Evolutionary conservation across 164 flowering plant species (phyloP).

Genomic region (Berberis vulgaris): DNA sequence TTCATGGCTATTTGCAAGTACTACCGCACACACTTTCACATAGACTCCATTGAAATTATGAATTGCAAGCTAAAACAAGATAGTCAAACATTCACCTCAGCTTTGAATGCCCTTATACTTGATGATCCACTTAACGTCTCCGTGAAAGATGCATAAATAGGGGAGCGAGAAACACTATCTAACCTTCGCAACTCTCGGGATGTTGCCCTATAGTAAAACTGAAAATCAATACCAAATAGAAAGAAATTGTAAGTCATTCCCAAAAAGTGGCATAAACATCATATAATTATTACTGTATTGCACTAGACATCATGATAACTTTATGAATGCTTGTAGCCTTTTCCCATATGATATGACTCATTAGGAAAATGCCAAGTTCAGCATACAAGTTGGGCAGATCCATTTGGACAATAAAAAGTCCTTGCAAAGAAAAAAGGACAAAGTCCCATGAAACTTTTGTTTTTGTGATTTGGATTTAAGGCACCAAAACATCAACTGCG

Average conservation of each 20-base stretch:
- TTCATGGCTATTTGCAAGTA: no score
- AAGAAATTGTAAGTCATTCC: constrained; percentile 10
- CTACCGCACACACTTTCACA: background rate
- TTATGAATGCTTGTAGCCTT: no score
- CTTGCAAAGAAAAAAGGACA: no score
- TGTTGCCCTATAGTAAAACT: constrained; percentile 91
- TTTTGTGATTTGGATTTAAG: no score
- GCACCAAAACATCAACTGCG: no score
- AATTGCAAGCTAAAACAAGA: background rate
- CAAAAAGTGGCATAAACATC: background rate
- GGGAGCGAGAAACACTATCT: constrained; percentile 93
- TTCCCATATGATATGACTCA: no score
- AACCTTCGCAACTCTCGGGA: constrained; percentile 88
- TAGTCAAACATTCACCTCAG: constrained; percentile 41
- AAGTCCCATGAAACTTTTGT: no score
- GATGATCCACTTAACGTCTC: constrained; percentile 88
- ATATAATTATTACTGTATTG: background rate
- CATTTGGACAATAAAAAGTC: no score
- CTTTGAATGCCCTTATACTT: constrained; percentile 78
- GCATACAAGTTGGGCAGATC: no score
- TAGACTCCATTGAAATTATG: background rate
- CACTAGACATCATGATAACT: no score
- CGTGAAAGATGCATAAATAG: constrained; percentile 89
- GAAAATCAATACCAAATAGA: constrained; percentile 2
- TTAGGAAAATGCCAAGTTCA: no score